Percentiles rank a stretch among this genome's conserved stretches.
These are phyloP conservation scores for Suillus weaverae DNA, from an alignment of 768 basidiomycete genomes.

Conservation along the genomic window DNA sequence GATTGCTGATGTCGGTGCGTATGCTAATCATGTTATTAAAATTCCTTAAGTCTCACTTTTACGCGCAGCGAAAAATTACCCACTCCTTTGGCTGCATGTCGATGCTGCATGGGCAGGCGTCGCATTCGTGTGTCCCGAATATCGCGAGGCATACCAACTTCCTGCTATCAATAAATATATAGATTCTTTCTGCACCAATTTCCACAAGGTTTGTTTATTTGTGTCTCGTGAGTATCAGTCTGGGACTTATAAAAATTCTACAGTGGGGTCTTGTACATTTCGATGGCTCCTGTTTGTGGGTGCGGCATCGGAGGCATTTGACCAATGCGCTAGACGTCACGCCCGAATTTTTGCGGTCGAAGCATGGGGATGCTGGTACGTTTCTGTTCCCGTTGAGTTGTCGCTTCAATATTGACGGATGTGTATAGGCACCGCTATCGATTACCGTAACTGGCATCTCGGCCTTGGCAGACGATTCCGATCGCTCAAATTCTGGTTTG, in stretches of 20 bases:
- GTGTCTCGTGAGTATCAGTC: not conserved
- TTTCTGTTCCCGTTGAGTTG: not conserved
- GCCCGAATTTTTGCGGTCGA: conserved; percentile 78
- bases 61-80: conserved; percentile 53
- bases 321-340: conserved; percentile 86
- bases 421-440: conserved; percentile 68
- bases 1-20: conserved; percentile 67
- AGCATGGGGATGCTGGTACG: conserved; percentile 72
- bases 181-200: conserved; percentile 84
- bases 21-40: conserved; percentile 1
- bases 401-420: not conserved
- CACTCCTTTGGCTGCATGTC: conserved; percentile 80
- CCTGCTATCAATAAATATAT: conserved; percentile 74
- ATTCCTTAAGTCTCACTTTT: not conserved
- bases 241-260: not conserved
- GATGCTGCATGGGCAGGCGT: conserved; percentile 94
- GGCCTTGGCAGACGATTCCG: conserved; percentile 86
- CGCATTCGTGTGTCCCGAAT: conserved; percentile 77
- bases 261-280: conserved; percentile 92
- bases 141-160: conserved; percentile 58
- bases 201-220: conserved; percentile 68
- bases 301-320: conserved; percentile 68
- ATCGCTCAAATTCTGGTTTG: conserved; percentile 91
- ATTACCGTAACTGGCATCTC: conserved; percentile 89
- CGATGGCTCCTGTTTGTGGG: conserved; percentile 79